Conservation (phyloP, 345 rosid genomes). For the Linum lewisii region DNA sequence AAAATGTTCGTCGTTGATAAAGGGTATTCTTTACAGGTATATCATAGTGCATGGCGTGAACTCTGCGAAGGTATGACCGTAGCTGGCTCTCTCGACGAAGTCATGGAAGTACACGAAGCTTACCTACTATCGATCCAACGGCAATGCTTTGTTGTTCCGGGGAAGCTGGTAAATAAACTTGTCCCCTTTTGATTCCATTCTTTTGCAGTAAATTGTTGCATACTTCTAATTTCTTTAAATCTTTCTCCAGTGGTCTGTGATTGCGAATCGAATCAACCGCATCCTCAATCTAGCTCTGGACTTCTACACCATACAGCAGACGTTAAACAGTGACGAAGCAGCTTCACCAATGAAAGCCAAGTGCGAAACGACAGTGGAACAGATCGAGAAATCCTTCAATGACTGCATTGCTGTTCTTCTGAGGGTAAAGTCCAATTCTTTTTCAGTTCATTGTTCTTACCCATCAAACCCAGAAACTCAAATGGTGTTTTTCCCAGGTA, state of each 20-base stretch:
- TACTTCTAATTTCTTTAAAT: constrained; percentile 12
- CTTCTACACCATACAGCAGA: constrained; percentile 82
- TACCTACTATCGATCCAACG: constrained; percentile 87
- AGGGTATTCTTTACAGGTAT: constrained; percentile 52
- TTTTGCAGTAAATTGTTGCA: neutral
- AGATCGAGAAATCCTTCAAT: constrained; percentile 79
- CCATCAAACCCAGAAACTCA: neutral
- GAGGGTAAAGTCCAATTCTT: constrained; percentile 39
- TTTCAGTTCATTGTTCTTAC: neutral
- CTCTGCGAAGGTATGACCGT: constrained; percentile 80
- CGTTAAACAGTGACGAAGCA: constrained; percentile 65
- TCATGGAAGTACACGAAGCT: constrained; percentile 92
- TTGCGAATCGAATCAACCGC: constrained; percentile 83
- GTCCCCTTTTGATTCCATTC: constrained; percentile 6
- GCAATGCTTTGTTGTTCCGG: constrained; percentile 96
- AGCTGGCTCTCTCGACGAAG: constrained; percentile 90
- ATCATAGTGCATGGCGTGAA: constrained; percentile 95
- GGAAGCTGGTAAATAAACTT: constrained; percentile 59
- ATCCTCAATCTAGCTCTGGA: constrained; percentile 86
- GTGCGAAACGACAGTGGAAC: constrained; percentile 75
- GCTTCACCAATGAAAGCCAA: constrained; percentile 68
- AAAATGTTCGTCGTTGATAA: too few relatives aligned
- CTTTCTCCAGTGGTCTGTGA: constrained; percentile 71
- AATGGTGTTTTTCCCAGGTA: constrained; percentile 32
- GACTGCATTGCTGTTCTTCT: constrained; percentile 93